Evolutionary conservation across 2,329 filamentous ascomycete species (phyloP).

Genomic region (Ambrosiella beaveri): DNA sequence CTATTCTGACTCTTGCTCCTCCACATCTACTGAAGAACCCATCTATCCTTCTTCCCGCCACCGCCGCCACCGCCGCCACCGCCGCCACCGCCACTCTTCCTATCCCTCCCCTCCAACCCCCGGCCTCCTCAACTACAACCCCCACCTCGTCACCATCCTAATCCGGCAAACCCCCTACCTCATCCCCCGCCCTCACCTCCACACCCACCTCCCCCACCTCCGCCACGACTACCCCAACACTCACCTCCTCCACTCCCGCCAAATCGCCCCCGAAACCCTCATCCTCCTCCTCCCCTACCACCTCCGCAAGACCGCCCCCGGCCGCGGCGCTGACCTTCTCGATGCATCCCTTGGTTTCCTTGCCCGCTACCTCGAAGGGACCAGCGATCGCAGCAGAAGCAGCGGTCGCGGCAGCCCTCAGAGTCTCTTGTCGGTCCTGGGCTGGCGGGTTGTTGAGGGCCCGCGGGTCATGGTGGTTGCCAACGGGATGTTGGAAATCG

Average conservation of each 20-base stretch:
- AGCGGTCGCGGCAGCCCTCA: neutral
- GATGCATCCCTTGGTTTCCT: neutral
- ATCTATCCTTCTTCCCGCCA: no score
- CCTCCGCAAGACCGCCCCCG: neutral
- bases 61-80: neutral
- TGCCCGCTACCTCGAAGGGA: conserved; percentile 3
- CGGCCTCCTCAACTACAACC: conserved; percentile 1
- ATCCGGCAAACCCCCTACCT: conserved; percentile 3
- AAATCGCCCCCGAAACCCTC: neutral
- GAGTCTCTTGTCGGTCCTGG: neutral
- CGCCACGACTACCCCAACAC: neutral
- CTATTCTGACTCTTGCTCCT: no score
- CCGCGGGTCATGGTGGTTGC: neutral
- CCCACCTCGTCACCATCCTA: conserved; percentile 2
- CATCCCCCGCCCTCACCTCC: neutral
- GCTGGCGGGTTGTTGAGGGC: neutral
- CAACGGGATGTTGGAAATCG: conserved; percentile 11
- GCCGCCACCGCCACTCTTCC: neutral
- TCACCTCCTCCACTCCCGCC: neutral
- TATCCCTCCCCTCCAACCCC: neutral
- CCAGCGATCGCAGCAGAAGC: neutral
- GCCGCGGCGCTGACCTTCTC: neutral
- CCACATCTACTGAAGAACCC: no score
- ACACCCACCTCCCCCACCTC: neutral
- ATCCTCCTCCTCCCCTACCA: neutral